Evolutionary conservation across 2,329 filamentous ascomycete genomes (phyloP).

Genomic region (Xenosphaeropsis pyriputrescens): DNA sequence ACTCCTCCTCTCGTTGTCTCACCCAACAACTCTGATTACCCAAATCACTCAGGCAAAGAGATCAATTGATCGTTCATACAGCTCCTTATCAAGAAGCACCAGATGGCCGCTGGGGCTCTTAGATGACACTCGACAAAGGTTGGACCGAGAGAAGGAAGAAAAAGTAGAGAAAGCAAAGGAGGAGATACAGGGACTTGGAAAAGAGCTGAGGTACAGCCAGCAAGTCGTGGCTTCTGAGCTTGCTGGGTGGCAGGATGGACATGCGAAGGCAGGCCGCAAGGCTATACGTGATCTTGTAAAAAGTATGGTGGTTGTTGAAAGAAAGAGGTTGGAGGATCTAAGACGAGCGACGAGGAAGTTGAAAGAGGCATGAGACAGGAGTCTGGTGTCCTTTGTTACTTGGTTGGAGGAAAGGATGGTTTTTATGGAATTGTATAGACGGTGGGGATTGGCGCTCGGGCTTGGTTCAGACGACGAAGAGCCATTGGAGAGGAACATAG

Average conservation of each 20-base stretch:
- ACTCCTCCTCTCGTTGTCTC: conserved; percentile 62
- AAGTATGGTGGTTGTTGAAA: conserved; percentile 68
- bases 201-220: conserved; percentile 81
- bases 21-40: conserved; percentile 64
- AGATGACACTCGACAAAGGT: conserved; percentile 72
- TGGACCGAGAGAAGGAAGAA: conserved; percentile 73
- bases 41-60: conserved; percentile 63
- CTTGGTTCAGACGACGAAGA: no score
- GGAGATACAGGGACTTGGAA: conserved; percentile 61
- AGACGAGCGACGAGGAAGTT: conserved; percentile 53
- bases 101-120: conserved; percentile 71
- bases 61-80: conserved; percentile 63
- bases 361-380: conserved; percentile 2
- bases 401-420: no score
- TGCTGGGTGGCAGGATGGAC: conserved; percentile 85
- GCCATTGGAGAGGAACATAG: no score
- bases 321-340: conserved; percentile 66
- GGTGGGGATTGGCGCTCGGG: no score
- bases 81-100: conserved; percentile 57
- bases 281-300: conserved; percentile 65
- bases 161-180: conserved; percentile 55
- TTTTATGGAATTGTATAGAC: no score
- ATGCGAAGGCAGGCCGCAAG: conserved; percentile 60
- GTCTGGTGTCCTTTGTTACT: no score
- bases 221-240: conserved; percentile 84